Conservation (phyloP, 2,329 filamentous ascomycete species). For the Penicillium sp. region DNA sequence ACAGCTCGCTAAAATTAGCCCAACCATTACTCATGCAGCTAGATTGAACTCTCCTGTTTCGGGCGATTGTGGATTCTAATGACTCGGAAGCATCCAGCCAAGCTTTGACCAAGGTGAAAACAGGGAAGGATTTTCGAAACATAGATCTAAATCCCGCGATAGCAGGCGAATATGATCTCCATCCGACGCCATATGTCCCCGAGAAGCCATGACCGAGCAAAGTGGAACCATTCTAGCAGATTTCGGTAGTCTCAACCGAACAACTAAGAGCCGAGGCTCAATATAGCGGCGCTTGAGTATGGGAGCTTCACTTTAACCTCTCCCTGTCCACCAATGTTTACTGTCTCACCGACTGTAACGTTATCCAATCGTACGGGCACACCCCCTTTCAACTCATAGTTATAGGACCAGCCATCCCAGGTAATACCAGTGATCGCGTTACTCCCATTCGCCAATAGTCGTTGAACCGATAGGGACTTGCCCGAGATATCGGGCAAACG, state of each 20-base stretch:
- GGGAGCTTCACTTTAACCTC: slow-evolving; percentile 30
- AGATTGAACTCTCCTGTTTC: neutral
- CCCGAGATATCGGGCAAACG: slow-evolving; percentile 24
- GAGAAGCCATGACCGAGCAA: neutral
- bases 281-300: slow-evolving; percentile 32
- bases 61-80: neutral
- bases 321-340: slow-evolving; percentile 41
- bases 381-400: slow-evolving; percentile 61
- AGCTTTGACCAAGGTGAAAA: neutral
- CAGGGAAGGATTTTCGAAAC: neutral
- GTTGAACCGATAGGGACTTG: slow-evolving; percentile 45
- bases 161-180: neutral
- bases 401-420: slow-evolving; percentile 66
- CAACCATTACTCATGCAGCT: neutral
- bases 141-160: neutral
- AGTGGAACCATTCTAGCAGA: neutral
- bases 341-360: slow-evolving; percentile 57
- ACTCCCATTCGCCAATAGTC: slow-evolving; percentile 64
- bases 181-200: neutral
- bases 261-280: slow-evolving; percentile 9
- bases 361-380: slow-evolving; percentile 59
- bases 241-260: neutral
- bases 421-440: slow-evolving; percentile 66
- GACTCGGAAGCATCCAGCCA: neutral
- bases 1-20: neutral